Percentiles rank a stretch among this genome's conserved stretches.
phyloP scores from a whole-genome alignment of 106 monocot genomes.

The Dioscorea zingiberensis region DNA sequence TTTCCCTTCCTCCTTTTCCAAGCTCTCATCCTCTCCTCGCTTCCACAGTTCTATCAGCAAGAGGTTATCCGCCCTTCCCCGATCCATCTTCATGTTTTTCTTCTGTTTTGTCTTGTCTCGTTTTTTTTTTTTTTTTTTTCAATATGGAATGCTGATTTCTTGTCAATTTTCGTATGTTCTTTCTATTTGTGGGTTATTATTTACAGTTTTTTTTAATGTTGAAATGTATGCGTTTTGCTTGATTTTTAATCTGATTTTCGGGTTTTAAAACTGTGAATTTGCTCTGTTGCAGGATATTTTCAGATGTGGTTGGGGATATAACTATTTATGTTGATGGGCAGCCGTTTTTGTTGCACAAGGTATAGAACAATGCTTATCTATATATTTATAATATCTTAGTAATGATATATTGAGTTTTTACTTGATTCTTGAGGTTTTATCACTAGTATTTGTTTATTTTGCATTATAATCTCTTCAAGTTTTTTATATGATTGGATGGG shows the following conservation, averaged over 20 bases:
- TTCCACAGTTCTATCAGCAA: conserved; percentile 55
- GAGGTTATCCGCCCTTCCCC: conserved; percentile 23
- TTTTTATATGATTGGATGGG: neutral
- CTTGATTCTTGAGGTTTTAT: neutral
- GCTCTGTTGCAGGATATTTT: conserved; percentile 55
- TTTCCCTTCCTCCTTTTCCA: conserved; percentile 25
- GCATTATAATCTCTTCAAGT: neutral
- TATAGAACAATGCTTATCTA: neutral
- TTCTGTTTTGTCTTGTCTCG: neutral
- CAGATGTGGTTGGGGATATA: conserved; percentile 80
- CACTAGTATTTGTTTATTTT: neutral
- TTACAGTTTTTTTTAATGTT: neutral
- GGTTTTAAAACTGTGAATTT: neutral
- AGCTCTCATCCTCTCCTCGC: conserved; percentile 45
- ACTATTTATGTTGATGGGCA: conserved; percentile 64
- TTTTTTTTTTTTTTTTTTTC: neutral
- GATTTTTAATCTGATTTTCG: neutral
- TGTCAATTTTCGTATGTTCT: neutral
- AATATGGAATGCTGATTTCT: neutral
- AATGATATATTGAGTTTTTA: neutral
- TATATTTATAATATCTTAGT: neutral
- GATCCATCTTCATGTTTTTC: neutral
- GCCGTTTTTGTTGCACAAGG: conserved; percentile 91
- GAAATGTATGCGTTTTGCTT: neutral
- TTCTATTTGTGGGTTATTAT: neutral